phyloP scores from a whole-genome alignment of 371 early-diverging fungal species.

The Mucor indicus region DNA sequence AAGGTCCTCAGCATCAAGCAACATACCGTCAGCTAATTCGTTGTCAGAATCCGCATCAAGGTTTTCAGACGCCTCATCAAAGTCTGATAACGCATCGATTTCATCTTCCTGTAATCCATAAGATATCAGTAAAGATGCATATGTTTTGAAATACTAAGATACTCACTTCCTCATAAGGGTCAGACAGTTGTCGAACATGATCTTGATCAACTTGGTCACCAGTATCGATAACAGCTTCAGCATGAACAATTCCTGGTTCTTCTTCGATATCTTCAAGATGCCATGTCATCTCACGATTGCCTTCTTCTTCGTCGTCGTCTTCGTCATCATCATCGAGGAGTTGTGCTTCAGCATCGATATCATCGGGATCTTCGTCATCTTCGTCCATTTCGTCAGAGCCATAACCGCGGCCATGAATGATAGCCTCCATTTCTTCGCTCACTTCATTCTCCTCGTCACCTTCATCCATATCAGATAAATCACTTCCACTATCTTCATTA shows the following conservation, averaged over 20 bases:
- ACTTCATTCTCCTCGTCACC: slow-evolving; percentile 61
- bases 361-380: slow-evolving; percentile 40
- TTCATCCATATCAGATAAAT: slow-evolving; percentile 64
- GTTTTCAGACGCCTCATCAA: slow-evolving; percentile 52
- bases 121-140: not conserved
- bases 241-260: slow-evolving; percentile 46
- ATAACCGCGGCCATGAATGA: slow-evolving; percentile 58
- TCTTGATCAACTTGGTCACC: slow-evolving; percentile 40
- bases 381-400: slow-evolving; percentile 53
- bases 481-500: slow-evolving; percentile 71
- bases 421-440: slow-evolving; percentile 59
- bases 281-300: slow-evolving; percentile 50
- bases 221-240: slow-evolving; percentile 40
- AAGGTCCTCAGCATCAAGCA: slow-evolving; percentile 55
- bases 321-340: slow-evolving; percentile 49
- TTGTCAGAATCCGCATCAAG: slow-evolving; percentile 45
- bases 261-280: slow-evolving; percentile 54
- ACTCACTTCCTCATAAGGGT: slow-evolving; percentile 35
- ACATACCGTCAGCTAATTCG: slow-evolving; percentile 40
- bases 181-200: slow-evolving; percentile 24
- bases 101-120: slow-evolving; percentile 32
- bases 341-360: slow-evolving; percentile 39
- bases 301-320: slow-evolving; percentile 49
- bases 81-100: slow-evolving; percentile 44
- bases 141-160: not conserved